These are phyloP conservation scores for Leccinellum luteum DNA, from an alignment of 768 basidiomycete genomes.

Conservation along the genomic window DNA sequence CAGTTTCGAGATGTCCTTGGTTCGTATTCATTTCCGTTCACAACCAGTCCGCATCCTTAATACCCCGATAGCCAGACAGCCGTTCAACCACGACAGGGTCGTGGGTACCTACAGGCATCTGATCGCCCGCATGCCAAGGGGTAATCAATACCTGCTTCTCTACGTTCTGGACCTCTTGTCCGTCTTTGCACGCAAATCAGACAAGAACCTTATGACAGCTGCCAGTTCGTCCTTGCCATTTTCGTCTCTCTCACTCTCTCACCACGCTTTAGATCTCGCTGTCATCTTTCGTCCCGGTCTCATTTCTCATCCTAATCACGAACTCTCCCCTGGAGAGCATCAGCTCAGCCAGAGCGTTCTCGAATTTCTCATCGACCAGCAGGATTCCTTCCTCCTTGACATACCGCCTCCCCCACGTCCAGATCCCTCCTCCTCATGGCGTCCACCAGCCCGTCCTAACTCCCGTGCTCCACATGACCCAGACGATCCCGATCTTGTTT, in stretches of 20 bases:
- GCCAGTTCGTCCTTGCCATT: slow-evolving; percentile 58
- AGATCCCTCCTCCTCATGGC: slow-evolving; percentile 31
- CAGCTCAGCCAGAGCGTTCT: slow-evolving; percentile 85
- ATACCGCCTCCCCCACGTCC: slow-evolving; percentile 65
- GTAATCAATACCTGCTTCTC: slow-evolving; percentile 93
- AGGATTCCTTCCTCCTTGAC: slow-evolving; percentile 93
- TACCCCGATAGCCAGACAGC: slow-evolving; percentile 53
- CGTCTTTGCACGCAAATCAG: slow-evolving; percentile 88
- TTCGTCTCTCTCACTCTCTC: neutral
- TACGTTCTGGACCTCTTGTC: slow-evolving; percentile 95
- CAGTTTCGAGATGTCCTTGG: slow-evolving; percentile 81
- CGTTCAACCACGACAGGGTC: slow-evolving; percentile 66
- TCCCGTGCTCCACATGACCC: slow-evolving; percentile 18
- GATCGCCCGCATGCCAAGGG: slow-evolving; percentile 79
- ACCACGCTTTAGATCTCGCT: slow-evolving; percentile 70
- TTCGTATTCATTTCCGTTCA: slow-evolving; percentile 32
- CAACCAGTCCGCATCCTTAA: slow-evolving; percentile 13
- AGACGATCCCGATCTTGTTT: slow-evolving; percentile 47
- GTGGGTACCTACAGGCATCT: slow-evolving; percentile 80
- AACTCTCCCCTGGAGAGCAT: slow-evolving; percentile 84
- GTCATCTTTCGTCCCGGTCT: slow-evolving; percentile 97
- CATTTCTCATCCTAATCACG: slow-evolving; percentile 84
- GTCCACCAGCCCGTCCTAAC: slow-evolving; percentile 13
- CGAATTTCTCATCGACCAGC: slow-evolving; percentile 94
- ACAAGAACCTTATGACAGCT: slow-evolving; percentile 95